These are phyloP conservation scores for Elongisporangium senticosum DNA, from an alignment of 352 stramenopile species.

Conservation along the genomic window DNA sequence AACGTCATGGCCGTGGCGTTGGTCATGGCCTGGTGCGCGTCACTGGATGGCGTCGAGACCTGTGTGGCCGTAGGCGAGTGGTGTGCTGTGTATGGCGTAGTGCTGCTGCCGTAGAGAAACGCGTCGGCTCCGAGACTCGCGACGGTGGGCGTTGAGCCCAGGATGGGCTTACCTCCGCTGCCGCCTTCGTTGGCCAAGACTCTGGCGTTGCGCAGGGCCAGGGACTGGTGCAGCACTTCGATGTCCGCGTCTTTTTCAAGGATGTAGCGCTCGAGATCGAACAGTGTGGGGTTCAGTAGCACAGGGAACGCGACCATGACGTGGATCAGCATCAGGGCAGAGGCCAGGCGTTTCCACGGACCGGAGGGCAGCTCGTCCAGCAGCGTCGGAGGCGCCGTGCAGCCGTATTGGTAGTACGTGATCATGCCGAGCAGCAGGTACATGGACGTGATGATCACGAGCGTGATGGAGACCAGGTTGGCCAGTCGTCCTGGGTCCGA, in stretches of 20 bases:
- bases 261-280: constrained; percentile 54
- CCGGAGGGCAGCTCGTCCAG: constrained; percentile 46
- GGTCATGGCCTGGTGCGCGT: not conserved
- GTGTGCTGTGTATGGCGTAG: constrained; percentile 21
- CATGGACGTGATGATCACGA: constrained; percentile 67
- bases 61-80: constrained; percentile 15
- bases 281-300: constrained; percentile 55
- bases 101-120: constrained; percentile 41
- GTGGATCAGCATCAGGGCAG: constrained; percentile 46
- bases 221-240: constrained; percentile 42
- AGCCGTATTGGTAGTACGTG: constrained; percentile 71
- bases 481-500: constrained; percentile 36
- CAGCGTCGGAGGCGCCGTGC: constrained; percentile 49
- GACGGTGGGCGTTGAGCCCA: constrained; percentile 19
- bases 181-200: constrained; percentile 10
- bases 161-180: constrained; percentile 33
- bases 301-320: constrained; percentile 61
- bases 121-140: constrained; percentile 38
- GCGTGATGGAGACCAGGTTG: constrained; percentile 55
- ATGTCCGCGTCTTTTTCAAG: constrained; percentile 58
- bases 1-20: constrained; percentile 15
- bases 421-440: constrained; percentile 63
- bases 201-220: constrained; percentile 28
- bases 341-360: constrained; percentile 24
- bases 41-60: not conserved